phyloP scores from a whole-genome alignment of 257 asterid species.

The Rubia yunnanensis region DNA sequence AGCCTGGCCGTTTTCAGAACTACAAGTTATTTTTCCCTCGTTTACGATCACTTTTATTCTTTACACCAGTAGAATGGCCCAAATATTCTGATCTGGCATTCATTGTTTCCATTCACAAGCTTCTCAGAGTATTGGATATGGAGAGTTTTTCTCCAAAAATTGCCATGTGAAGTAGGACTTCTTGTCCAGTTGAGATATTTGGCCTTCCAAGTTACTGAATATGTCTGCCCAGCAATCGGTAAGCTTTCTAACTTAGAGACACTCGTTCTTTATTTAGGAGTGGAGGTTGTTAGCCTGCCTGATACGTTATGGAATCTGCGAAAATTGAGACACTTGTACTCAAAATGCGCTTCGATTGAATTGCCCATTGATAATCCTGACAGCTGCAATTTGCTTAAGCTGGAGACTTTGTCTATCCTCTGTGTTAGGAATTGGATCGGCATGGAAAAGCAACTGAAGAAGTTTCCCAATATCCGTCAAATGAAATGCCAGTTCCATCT shows the following conservation, averaged over 20 bases:
- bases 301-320: neutral
- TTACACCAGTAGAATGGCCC: no score
- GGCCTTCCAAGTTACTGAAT: no score
- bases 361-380: neutral
- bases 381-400: neutral
- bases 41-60: no score
- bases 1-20: no score
- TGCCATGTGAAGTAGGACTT: neutral
- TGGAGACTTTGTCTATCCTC: conserved; percentile 1
- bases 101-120: neutral
- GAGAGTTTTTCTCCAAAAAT: no score
- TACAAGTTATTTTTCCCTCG: no score
- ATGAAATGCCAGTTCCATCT: no score
- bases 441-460: neutral
- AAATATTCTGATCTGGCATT: no score
- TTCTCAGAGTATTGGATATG: neutral
- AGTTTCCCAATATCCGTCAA: conserved; percentile 1
- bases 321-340: neutral
- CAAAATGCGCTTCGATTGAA: no score
- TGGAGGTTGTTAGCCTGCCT: neutral
- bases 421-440: neutral
- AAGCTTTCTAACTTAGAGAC: neutral
- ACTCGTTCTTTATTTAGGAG: neutral
- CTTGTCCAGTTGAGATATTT: neutral
- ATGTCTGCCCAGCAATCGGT: neutral